Evolutionary conservation across 2,329 filamentous ascomycete species (phyloP).

Genomic region (Colletotrichum karsti): DNA sequence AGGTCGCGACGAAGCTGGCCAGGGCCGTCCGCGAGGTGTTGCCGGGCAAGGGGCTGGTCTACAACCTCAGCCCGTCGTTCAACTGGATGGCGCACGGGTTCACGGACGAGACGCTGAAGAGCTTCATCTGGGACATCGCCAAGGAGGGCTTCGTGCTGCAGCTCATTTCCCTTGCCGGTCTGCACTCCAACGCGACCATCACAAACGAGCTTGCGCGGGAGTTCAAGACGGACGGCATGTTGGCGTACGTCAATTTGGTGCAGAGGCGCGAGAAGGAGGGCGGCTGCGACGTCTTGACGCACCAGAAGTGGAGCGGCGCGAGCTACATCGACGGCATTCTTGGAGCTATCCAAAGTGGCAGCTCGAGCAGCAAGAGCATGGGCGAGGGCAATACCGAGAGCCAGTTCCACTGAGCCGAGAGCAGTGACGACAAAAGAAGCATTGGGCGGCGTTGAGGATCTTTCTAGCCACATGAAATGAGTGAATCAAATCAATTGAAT

Average conservation of each 20-base stretch:
- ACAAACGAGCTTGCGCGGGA: constrained; percentile 78
- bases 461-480: background rate
- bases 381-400: constrained; percentile 92
- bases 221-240: constrained; percentile 94
- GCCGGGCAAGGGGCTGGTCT: constrained; percentile 90
- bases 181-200: constrained; percentile 72
- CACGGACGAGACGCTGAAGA: constrained; percentile 80
- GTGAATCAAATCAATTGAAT: background rate
- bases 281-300: constrained; percentile 90
- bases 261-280: constrained; percentile 91
- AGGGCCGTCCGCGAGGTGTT: constrained; percentile 74
- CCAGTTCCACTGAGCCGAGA: constrained; percentile 57
- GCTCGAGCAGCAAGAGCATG: constrained; percentile 91
- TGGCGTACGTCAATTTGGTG: constrained; percentile 94
- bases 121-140: constrained; percentile 96
- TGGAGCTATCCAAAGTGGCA: constrained; percentile 90
- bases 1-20: constrained; percentile 79
- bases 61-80: constrained; percentile 96
- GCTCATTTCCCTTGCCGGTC: constrained; percentile 71
- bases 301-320: constrained; percentile 84
- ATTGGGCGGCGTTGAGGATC: constrained; percentile 25
- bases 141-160: constrained; percentile 82
- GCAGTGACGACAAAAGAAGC: background rate
- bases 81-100: constrained; percentile 99
- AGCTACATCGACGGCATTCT: constrained; percentile 87